Percentiles rank a stretch among this genome's conserved stretches.
Conservation (phyloP, 1,139 yeast genomes). For the Meyerozyma smithsonii region DNA sequence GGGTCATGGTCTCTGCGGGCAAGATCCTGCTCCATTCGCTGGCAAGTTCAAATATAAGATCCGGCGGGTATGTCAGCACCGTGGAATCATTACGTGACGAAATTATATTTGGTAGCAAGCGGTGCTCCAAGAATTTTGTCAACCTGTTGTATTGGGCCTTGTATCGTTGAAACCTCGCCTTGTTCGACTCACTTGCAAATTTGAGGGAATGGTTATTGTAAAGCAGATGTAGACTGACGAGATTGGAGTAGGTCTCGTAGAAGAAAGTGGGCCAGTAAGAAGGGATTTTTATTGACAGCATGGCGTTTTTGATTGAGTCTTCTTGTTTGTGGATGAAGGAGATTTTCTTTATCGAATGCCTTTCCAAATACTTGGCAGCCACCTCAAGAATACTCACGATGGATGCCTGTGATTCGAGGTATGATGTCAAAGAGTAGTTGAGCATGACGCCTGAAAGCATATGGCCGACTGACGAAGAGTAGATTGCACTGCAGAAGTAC, state of each 20-base stretch:
- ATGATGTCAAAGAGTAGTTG: slow-evolving; percentile 19
- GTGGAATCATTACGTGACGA: slow-evolving; percentile 13
- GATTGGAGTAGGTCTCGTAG: slow-evolving; percentile 19
- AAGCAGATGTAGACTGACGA: slow-evolving; percentile 14
- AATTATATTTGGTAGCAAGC: slow-evolving; percentile 11
- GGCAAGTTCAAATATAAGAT: slow-evolving; percentile 16
- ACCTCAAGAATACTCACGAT: slow-evolving; percentile 4
- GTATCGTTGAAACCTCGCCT: slow-evolving; percentile 8
- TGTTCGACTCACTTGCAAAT: slow-evolving; percentile 6
- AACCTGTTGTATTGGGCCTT: slow-evolving; percentile 12
- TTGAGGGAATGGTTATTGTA: slow-evolving; percentile 9
- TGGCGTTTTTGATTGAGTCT: not conserved
- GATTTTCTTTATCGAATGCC: slow-evolving; percentile 1
- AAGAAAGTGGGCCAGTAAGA: slow-evolving; percentile 22
- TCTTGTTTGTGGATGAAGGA: slow-evolving; percentile 6
- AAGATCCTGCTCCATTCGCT: slow-evolving; percentile 20
- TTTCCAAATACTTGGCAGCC: not conserved
- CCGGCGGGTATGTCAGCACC: slow-evolving; percentile 18
- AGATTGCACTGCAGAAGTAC: not conserved
- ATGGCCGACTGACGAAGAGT: slow-evolving; percentile 2
- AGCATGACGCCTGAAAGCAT: slow-evolving; percentile 17
- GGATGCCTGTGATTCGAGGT: slow-evolving; percentile 13
- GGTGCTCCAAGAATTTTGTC: slow-evolving; percentile 10
- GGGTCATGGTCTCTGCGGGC: slow-evolving; percentile 20
- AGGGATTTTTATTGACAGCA: slow-evolving; percentile 18